Percentiles rank a stretch among this genome's conserved stretches.
Evolutionary conservation across 768 basidiomycete genomes (phyloP).

Genomic region (Tulasnella sp.): DNA sequence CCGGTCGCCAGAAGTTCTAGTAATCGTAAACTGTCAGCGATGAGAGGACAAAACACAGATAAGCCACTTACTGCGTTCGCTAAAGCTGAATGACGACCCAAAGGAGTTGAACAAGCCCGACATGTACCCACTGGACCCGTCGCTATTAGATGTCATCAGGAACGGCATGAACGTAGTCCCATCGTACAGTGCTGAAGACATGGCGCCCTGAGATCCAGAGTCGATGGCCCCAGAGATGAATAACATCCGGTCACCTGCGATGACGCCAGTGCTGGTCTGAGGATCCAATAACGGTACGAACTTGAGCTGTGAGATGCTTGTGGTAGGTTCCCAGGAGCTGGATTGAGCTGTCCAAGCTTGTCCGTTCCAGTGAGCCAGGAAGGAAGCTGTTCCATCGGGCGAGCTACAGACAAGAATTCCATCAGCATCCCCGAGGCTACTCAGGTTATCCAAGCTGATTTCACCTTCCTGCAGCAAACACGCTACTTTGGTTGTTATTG

Average conservation of each 20-base stretch:
- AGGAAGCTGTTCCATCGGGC: constrained; percentile 32
- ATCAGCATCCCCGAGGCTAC: constrained; percentile 37
- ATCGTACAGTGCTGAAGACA: constrained; percentile 80
- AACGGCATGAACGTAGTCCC: constrained; percentile 75
- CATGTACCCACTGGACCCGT: constrained; percentile 59
- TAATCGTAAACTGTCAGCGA: constrained; percentile 14
- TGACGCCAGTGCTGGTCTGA: constrained; percentile 56
- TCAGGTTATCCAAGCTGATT: not conserved
- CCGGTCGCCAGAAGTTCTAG: constrained; percentile 82
- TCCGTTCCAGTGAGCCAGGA: constrained; percentile 82
- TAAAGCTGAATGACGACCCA: constrained; percentile 56
- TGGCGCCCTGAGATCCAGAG: constrained; percentile 61
- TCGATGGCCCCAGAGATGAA: constrained; percentile 73
- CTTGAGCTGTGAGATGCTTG: constrained; percentile 66
- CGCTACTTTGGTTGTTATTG: constrained; percentile 61
- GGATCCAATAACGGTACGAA: constrained; percentile 82
- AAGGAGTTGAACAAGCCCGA: constrained; percentile 77
- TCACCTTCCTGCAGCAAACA: constrained; percentile 83
- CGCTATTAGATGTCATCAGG: constrained; percentile 50
- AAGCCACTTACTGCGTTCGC: constrained; percentile 45
- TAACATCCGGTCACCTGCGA: constrained; percentile 79
- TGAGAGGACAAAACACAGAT: constrained; percentile 12
- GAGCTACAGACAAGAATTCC: too few species aligned
- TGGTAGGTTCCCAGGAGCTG: constrained; percentile 31
- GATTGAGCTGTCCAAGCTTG: constrained; percentile 57